A percentile compares a stretch with the other conserved stretches of the same genome.
phyloP scores from a whole-genome alignment of 139 green algal species.

The Zygnema cylindricum region DNA sequence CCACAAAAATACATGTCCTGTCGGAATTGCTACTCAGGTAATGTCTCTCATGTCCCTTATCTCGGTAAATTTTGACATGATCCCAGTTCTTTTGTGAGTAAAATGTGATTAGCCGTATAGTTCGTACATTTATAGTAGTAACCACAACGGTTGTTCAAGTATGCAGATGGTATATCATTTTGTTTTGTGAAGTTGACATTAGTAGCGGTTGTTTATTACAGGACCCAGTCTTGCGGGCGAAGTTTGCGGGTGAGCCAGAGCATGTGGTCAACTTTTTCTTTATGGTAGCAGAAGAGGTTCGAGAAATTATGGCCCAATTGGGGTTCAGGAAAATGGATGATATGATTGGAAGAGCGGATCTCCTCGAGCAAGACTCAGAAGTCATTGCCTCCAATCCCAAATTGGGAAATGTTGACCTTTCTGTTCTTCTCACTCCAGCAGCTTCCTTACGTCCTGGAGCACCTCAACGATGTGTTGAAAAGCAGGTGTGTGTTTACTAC shows the following conservation, averaged over 20 bases:
- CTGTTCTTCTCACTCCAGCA: conserved; percentile 81
- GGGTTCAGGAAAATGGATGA: conserved; percentile 85
- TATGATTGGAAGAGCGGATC: conserved; percentile 90
- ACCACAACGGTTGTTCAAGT: not conserved
- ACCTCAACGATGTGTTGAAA: conserved; percentile 69
- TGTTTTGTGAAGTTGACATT: too few relatives aligned
- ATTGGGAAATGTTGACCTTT: conserved; percentile 82
- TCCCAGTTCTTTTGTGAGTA: not conserved
- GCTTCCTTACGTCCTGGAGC: conserved; percentile 81
- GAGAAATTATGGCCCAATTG: conserved; percentile 87
- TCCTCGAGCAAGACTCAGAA: conserved; percentile 78
- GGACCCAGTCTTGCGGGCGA: conserved; percentile 93
- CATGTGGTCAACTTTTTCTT: conserved; percentile 97
- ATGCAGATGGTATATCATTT: too few relatives aligned
- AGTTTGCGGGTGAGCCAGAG: conserved; percentile 92
- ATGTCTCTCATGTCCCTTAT: not conserved
- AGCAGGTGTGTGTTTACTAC: too few relatives aligned
- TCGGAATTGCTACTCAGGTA: conserved; percentile 87
- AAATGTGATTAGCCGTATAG: not conserved
- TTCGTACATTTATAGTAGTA: conserved; percentile 7
- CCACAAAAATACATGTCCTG: conserved; percentile 96
- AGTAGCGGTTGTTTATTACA: conserved; percentile 59
- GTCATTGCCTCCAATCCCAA: conserved; percentile 76
- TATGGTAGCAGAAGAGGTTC: conserved; percentile 93
- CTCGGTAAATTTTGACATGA: not conserved